Evolutionary conservation across 495 filamentous ascomycete species (phyloP).

Genomic region (Ramalina intermedia): DNA sequence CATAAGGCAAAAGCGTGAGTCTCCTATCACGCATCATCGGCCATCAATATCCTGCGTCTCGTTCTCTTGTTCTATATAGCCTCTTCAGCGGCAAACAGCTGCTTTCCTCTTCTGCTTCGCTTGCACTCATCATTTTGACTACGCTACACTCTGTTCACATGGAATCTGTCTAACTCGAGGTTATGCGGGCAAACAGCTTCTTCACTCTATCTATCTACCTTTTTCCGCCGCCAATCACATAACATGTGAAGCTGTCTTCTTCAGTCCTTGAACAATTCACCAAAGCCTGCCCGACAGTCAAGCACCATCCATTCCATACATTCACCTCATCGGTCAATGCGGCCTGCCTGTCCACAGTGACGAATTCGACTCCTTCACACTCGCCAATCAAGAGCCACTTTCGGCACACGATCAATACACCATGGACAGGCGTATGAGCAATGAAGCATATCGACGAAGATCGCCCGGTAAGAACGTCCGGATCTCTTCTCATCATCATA

Average conservation of each 20-base stretch:
- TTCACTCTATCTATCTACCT: conserved; percentile 5
- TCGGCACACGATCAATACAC: conserved; percentile 12
- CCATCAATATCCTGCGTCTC: conserved; percentile 14
- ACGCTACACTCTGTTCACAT: conserved; percentile 6
- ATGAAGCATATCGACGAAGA: conserved; percentile 33
- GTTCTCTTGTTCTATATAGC: conserved; percentile 11
- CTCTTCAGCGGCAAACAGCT: conserved; percentile 8
- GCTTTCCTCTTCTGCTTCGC: conserved; percentile 11
- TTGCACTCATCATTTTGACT: conserved; percentile 14
- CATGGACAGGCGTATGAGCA: conserved; percentile 9
- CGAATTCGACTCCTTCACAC: conserved; percentile 11
- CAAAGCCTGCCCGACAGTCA: background rate
- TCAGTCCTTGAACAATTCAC: background rate
- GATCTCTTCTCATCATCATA: no score
- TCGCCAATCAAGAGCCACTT: conserved; percentile 12
- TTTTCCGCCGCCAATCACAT: conserved; percentile 16
- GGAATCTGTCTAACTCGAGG: conserved; percentile 15
- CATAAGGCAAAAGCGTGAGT: conserved; percentile 15
- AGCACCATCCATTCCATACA: background rate
- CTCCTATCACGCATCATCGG: conserved; percentile 12
- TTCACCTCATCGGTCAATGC: no score
- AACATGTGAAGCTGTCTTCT: conserved; percentile 4
- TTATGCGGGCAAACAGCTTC: conserved; percentile 18
- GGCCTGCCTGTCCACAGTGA: no score
- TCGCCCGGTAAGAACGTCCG: conserved; percentile 32